A percentile compares a stretch with the other conserved stretches of the same genome.
Evolutionary conservation across 2,329 filamentous ascomycete species (phyloP).

Genomic region (Aquanectria penicillioides): DNA sequence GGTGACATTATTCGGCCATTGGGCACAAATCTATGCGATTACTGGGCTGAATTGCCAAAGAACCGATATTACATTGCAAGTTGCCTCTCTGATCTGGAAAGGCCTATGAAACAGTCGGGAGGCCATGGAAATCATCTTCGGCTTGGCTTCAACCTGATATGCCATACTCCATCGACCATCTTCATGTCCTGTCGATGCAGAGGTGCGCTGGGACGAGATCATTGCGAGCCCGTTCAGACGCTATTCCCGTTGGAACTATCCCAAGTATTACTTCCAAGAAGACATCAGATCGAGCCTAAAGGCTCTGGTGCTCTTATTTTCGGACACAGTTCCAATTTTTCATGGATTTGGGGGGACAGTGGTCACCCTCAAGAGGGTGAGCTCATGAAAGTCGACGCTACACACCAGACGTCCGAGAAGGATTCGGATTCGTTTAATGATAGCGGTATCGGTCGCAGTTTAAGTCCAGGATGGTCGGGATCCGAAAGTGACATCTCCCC

Average conservation of each 20-base stretch:
- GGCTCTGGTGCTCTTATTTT: background rate
- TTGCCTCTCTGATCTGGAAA: background rate
- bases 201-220: background rate
- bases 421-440: background rate
- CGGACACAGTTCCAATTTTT: background rate
- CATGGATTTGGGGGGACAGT: background rate
- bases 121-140: background rate
- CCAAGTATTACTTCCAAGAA: background rate
- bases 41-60: constrained; percentile 18
- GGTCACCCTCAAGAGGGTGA: background rate
- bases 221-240: background rate
- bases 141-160: background rate
- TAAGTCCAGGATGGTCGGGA: background rate
- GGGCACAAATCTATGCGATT: background rate
- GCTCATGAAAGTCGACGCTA: background rate
- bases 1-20: constrained; percentile 32
- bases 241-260: background rate
- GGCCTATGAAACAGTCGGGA: background rate
- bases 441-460: background rate
- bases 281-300: background rate
- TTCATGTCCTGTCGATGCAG: background rate
- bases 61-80: constrained; percentile 14
- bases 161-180: background rate
- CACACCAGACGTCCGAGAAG: background rate
- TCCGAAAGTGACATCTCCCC: background rate